Base-by-base conservation (phyloP, 139 green algal genomes). In the Chlorella sorokiniana region DNA sequence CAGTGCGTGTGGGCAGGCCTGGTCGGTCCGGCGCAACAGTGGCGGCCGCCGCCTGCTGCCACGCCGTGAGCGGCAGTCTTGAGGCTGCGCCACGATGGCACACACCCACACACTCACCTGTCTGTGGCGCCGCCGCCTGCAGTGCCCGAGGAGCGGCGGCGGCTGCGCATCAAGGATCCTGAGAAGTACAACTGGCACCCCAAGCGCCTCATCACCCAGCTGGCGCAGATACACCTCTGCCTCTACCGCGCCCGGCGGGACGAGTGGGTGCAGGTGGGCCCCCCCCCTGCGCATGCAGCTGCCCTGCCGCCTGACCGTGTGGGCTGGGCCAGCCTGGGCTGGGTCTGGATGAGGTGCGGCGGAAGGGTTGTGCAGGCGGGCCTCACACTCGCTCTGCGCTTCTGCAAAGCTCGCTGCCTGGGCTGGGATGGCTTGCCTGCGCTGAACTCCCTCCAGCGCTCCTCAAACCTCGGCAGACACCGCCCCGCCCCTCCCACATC, bases 171-270 rank as follows among this genome's bases (percentile, higher is more conserved):
- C 7, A 92, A 92, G 67, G 89, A 99, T 68, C 92, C 93, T 3
- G 89, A 97, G 70, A 93, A 97, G 81, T 97, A 95, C 84, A 88
- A 86, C 75, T 99, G 97, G 89, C 82, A 89, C 31, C 91, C 92
- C 67, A 93, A 93, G 79, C 74, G 95, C 81, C 86, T 99, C 71
- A 90, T 99, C 45, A 56, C 79, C 8, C 35, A 94, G 94, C 87
- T 90, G 44, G 79, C 86, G 22, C 52, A 85, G 35, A 91, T 99
- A 33, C 99, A 98, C 87, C 69, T 98, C 25, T 84, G 98, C 84
- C 81, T 99, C 42, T 87, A 79, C 33, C 38, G 75, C 4, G 86
- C 88, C 11, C 94, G 99, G 80, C 41, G 37, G 3, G 73, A 87
- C 1, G 88, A 89, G 59, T 88, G 84, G 84, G 63, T 80, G 44